Evolutionary conservation across 176 grass and related monocot species (phyloP), one percentile per base, ranked within the genome.

Genomic region (Triticum dicoccoides): DNA sequence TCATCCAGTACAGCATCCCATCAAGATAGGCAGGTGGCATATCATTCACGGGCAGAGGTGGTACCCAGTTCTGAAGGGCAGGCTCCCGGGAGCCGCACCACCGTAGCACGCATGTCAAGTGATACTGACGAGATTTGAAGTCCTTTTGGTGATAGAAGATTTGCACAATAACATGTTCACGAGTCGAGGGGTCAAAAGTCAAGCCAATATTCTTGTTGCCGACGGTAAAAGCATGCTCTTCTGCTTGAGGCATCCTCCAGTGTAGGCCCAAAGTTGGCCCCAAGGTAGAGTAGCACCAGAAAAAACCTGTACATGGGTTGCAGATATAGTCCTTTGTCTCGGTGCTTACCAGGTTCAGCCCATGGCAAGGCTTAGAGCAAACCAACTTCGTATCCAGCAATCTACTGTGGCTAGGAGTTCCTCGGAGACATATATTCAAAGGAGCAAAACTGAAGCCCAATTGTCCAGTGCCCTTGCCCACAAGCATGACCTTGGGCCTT

Each of bases 341-440:
- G 2, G 67, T 83, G 51, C 32, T 61, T 27, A 83, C 32, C 30
- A 83, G 18, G 51, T 83, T 73, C 34, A 68, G 51, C 49, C 81
- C 81, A 58, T 83, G 81, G 67, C 81, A 83, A 61, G 66, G 81
- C 51, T 83, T 83, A 3, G 67, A 83, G 29, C 67, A 83, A 61
- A 83, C n/a, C 49, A 83, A 51, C 81, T 73, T 83, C 29, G 3
- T 41, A 34, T 73, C 49, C 30, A 83, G 51, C 68, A 54, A 56
- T 27, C 32, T 6, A 18, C 61, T 6, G 21, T 69, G 20, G 3
- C 39, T 82, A 54, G 27, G 42, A n/a, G 64, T 35, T 7, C 33
- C 56, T 63, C 6, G 21, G 37, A 14, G 29, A 45, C 64, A 69
- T n/a, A 4, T 34, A 23, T 34, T 30, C 65, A 82, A 34, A 11